These are phyloP conservation scores for Lentinula novae-zelandiae DNA, from an alignment of 1,284 basidiomycete species.

Conservation along the genomic window DNA sequence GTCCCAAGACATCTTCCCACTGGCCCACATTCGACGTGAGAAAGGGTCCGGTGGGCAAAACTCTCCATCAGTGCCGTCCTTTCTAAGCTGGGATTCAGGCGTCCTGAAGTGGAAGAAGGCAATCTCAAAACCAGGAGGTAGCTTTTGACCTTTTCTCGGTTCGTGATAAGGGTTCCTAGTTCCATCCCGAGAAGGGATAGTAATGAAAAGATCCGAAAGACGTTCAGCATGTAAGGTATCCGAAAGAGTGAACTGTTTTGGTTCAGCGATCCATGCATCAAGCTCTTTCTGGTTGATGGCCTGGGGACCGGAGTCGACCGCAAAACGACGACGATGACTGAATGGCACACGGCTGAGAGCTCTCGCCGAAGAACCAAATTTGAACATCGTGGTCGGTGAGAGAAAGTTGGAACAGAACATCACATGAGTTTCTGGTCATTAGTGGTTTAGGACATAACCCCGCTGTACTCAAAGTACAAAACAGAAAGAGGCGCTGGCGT, in stretches of 20 bases:
- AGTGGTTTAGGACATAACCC: neutral
- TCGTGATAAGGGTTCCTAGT: conserved; percentile 34
- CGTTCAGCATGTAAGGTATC: conserved; percentile 50
- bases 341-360: neutral
- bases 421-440: neutral
- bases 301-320: neutral
- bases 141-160: conserved; percentile 38
- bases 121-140: conserved; percentile 68
- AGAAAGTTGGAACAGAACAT: neutral
- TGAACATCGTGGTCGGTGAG: conserved; percentile 7
- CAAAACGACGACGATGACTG: neutral
- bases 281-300: conserved; percentile 25
- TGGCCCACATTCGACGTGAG: conserved; percentile 81
- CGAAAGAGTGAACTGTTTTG: conserved; percentile 35
- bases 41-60: conserved; percentile 75
- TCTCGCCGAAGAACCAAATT: neutral
- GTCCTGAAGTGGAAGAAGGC: conserved; percentile 71
- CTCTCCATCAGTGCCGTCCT: conserved; percentile 71
- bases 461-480: neutral
- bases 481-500: neutral
- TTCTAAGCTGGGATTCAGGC: conserved; percentile 52
- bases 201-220: conserved; percentile 59
- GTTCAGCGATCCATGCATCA: conserved; percentile 48
- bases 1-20: conserved; percentile 70
- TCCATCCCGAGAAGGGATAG: conserved; percentile 69